Conservation (phyloP, 768 basidiomycete species). For the Calocybe indica region DNA sequence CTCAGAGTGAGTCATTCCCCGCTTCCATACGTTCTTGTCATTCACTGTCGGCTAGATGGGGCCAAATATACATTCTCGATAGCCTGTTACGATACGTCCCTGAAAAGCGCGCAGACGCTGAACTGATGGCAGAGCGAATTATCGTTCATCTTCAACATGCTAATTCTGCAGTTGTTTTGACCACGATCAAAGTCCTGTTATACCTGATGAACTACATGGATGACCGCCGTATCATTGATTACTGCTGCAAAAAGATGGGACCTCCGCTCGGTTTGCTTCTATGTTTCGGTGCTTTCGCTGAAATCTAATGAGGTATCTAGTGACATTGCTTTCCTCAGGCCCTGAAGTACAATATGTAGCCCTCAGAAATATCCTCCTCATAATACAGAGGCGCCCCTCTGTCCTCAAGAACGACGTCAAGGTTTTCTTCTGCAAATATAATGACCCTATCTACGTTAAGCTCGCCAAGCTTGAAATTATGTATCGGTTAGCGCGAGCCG, state of each 20-base stretch:
- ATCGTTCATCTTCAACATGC: constrained; percentile 92
- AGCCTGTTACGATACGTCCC: constrained; percentile 93
- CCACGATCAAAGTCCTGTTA: constrained; percentile 92
- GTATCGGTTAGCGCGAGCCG: constrained; percentile 93
- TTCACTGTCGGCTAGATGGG: constrained; percentile 65
- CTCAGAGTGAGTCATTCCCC: constrained; percentile 72
- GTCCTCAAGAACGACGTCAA: constrained; percentile 97
- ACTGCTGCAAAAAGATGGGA: constrained; percentile 96
- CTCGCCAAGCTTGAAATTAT: constrained; percentile 98
- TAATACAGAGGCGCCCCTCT: constrained; percentile 89
- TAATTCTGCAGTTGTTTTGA: constrained; percentile 98
- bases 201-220: constrained; percentile 99
- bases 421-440: constrained; percentile 99
- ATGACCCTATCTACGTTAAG: constrained; percentile 98
- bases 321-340: constrained; percentile 92
- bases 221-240: constrained; percentile 75
- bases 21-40: neutral
- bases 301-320: constrained; percentile 32
- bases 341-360: constrained; percentile 99
- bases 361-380: constrained; percentile 91
- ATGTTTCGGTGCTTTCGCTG: neutral
- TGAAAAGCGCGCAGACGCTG: constrained; percentile 80
- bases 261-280: constrained; percentile 78
- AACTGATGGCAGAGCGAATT: constrained; percentile 93
- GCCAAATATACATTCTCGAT: constrained; percentile 97